Percentiles rank a stretch among this genome's conserved stretches.
These are phyloP conservation scores for Lizanozyma gosingica DNA, from an alignment of 1,139 yeast species.

Conservation along the genomic window DNA sequence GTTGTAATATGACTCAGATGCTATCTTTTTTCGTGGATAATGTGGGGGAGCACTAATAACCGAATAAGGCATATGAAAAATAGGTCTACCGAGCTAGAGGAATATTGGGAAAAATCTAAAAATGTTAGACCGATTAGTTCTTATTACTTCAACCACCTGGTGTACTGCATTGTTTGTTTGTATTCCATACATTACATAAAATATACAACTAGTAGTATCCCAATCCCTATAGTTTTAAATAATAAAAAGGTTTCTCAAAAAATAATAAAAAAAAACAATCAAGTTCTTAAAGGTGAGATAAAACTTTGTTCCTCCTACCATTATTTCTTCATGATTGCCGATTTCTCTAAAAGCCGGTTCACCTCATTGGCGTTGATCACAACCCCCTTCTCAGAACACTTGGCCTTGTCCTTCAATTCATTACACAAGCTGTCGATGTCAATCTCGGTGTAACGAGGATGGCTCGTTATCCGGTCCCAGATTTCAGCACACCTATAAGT, in stretches of 20 bases:
- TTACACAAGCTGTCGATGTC: constrained; percentile 89
- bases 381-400: constrained; percentile 88
- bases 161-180: no score
- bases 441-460: constrained; percentile 85
- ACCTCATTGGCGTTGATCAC: constrained; percentile 77
- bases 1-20: no score
- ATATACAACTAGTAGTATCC: neutral
- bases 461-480: constrained; percentile 93
- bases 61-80: neutral
- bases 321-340: constrained; percentile 15
- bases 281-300: neutral
- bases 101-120: no score
- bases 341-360: constrained; percentile 46
- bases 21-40: no score
- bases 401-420: constrained; percentile 88
- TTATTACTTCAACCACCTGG: no score
- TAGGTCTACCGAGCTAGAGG: neutral
- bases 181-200: no score
- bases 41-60: neutral
- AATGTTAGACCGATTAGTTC: no score
- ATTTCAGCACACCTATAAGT: constrained; percentile 75
- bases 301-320: neutral
- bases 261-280: no score
- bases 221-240: neutral
- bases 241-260: no score